Evolutionary conservation across 305 asterid species (phyloP).

Genomic region (Plantago lanceolata): DNA sequence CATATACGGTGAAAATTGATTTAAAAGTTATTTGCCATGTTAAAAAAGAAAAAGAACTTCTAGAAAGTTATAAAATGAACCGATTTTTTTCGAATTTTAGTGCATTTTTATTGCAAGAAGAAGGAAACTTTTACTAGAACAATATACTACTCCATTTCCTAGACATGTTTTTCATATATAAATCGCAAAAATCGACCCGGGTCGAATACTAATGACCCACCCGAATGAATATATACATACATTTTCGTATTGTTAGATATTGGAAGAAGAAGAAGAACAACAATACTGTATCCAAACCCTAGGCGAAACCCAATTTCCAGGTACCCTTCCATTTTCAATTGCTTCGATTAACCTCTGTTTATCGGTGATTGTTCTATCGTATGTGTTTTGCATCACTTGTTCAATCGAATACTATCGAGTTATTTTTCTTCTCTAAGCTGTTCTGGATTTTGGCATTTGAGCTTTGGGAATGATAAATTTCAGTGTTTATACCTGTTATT

Average conservation of each 20-base stretch:
- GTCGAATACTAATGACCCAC: slow-evolving; percentile 5
- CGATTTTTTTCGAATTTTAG: too few species aligned
- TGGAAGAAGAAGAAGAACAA: not conserved
- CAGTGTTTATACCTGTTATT: slow-evolving; percentile 11
- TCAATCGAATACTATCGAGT: slow-evolving; percentile 16
- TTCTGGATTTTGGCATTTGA: slow-evolving; percentile 17
- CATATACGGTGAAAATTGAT: not conserved
- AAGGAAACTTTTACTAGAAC: too few species aligned
- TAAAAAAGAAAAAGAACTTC: too few species aligned
- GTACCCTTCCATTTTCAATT: slow-evolving; percentile 18
- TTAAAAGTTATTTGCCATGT: not conserved
- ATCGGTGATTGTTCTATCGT: not conserved
- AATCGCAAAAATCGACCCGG: not conserved
- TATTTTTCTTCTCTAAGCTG: slow-evolving; percentile 8
- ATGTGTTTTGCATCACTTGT: slow-evolving; percentile 19
- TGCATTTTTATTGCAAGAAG: too few species aligned
- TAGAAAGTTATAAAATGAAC: too few species aligned
- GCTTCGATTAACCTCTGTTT: slow-evolving; percentile 10
- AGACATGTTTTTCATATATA: not conserved
- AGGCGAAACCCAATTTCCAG: slow-evolving; percentile 25
- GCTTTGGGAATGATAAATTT: slow-evolving; percentile 10
- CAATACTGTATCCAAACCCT: slow-evolving; percentile 35
- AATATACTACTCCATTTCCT: not conserved
- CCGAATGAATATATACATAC: slow-evolving; percentile 10
- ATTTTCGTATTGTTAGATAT: slow-evolving; percentile 12